Conservation (phyloP, 2,329 filamentous ascomycete genomes). For the Aspergillus chevalieri region DNA sequence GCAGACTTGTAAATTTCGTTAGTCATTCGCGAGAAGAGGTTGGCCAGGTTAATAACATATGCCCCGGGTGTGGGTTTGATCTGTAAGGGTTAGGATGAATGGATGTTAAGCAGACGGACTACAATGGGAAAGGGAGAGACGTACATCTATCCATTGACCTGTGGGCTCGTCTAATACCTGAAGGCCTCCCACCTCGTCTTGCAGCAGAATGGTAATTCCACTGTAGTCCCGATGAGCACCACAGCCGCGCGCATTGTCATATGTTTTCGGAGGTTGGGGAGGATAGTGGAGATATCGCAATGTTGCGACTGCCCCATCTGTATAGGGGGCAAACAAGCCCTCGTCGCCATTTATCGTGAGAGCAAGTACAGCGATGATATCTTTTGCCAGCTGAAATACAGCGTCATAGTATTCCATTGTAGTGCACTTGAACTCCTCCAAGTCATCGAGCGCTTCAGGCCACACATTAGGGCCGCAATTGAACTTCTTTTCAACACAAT, state of each 20-base stretch:
- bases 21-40: constrained; percentile 39
- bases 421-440: constrained; percentile 31
- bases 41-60: constrained; percentile 29
- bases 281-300: constrained; percentile 42
- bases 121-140: neutral
- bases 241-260: constrained; percentile 33
- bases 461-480: constrained; percentile 39
- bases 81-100: constrained; percentile 3
- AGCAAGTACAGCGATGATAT: constrained; percentile 37
- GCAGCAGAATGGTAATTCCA: constrained; percentile 36
- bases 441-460: constrained; percentile 21
- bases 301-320: constrained; percentile 33
- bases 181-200: constrained; percentile 35
- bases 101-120: neutral
- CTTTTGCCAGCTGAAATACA: constrained; percentile 35
- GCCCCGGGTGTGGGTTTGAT: constrained; percentile 22
- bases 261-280: constrained; percentile 31
- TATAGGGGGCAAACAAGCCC: constrained; percentile 33
- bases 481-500: constrained; percentile 33
- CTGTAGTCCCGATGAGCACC: constrained; percentile 43
- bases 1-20: constrained; percentile 40
- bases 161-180: constrained; percentile 27
- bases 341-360: constrained; percentile 35
- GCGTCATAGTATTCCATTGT: constrained; percentile 38
- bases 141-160: constrained; percentile 27